phyloP scores from a whole-genome alignment of 2,329 filamentous ascomycete genomes.

The Zasmidium citrigriseum region DNA sequence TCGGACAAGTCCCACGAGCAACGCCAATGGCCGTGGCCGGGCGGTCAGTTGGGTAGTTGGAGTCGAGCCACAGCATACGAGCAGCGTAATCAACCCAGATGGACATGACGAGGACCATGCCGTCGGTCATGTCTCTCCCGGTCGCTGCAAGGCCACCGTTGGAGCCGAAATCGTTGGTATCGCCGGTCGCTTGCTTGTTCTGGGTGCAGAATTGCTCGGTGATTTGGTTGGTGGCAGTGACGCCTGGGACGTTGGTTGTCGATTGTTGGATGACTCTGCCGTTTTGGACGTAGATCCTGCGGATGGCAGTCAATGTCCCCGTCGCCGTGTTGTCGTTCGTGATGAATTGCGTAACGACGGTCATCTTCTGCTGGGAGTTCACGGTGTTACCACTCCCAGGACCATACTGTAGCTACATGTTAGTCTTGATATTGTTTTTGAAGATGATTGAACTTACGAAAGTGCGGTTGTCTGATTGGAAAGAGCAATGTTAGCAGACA shows the following conservation, averaged over 20 bases:
- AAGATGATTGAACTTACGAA: no score
- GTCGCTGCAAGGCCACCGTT: conserved; percentile 60
- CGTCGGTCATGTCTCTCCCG: conserved; percentile 54
- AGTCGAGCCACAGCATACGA: conserved; percentile 75
- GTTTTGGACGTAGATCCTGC: conserved; percentile 66
- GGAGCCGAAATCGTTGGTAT: conserved; percentile 50
- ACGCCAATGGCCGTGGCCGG: no score
- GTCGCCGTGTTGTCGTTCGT: conserved; percentile 50
- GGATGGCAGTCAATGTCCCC: conserved; percentile 61
- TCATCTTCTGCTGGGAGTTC: conserved; percentile 61
- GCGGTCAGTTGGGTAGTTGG: conserved; percentile 30
- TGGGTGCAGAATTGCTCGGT: conserved; percentile 57
- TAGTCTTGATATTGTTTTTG: no score
- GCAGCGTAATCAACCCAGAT: conserved; percentile 66
- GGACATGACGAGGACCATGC: conserved; percentile 67
- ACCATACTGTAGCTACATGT: conserved; percentile 47
- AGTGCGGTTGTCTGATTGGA: conserved; percentile 56
- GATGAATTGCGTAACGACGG: conserved; percentile 68
- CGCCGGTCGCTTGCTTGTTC: conserved; percentile 30
- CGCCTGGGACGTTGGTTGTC: conserved; percentile 43
- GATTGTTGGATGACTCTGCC: conserved; percentile 61
- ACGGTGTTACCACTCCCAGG: conserved; percentile 50
- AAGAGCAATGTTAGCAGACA: no score
- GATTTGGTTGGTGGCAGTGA: conserved; percentile 55
- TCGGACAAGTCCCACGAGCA: background rate